phyloP scores from a whole-genome alignment of 306 rosid species.

The Myrica gale region DNA sequence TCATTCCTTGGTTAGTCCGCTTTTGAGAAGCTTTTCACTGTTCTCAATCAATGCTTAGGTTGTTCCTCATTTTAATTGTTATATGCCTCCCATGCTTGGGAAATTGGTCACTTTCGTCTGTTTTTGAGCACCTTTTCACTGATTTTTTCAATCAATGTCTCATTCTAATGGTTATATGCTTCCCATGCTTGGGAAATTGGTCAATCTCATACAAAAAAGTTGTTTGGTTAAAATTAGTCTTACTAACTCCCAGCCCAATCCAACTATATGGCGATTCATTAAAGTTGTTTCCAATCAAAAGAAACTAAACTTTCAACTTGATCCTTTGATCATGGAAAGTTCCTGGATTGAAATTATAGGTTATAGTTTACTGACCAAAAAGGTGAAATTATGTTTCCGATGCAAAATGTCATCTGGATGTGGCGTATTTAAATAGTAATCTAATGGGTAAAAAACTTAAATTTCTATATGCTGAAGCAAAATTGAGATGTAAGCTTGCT shows the following conservation, averaged over 20 bases:
- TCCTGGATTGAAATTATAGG: neutral
- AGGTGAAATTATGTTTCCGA: neutral
- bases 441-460: neutral
- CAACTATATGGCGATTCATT: neutral
- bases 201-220: neutral
- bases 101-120: conserved; percentile 5
- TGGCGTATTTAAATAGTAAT: neutral
- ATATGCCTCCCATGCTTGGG: neutral
- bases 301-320: neutral
- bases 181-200: neutral
- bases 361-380: neutral
- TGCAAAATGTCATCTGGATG: neutral
- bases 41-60: neutral
- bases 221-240: neutral
- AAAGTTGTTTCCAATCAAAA: neutral
- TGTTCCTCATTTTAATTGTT: neutral
- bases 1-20: conserved; percentile 54
- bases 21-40: neutral
- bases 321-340: neutral
- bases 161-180: neutral
- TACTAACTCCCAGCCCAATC: neutral
- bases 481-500: neutral
- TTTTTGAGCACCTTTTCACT: neutral
- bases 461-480: no score
- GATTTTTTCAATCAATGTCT: neutral